Evolutionary conservation across 164 flowering plant species (phyloP).

Genomic region (Macadamia integrifolia): DNA sequence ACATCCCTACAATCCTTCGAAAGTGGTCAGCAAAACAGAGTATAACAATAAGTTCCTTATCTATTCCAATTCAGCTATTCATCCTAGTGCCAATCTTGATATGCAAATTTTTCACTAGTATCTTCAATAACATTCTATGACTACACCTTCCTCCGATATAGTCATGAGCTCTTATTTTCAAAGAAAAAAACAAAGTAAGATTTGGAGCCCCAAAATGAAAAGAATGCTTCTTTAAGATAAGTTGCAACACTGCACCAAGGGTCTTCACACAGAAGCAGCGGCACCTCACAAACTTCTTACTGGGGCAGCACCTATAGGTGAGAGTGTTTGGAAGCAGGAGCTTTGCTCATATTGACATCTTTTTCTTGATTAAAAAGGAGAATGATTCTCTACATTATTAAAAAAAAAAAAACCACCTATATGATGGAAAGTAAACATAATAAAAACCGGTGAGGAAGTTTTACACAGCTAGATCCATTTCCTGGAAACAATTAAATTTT

Average conservation of each 20-base stretch:
- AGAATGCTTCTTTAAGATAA: neutral
- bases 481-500: constrained; percentile 14
- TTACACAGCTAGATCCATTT: neutral
- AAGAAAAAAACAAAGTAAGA: neutral
- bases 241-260: neutral
- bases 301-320: no score
- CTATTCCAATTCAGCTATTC: neutral
- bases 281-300: no score
- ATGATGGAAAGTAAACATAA: neutral
- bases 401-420: neutral
- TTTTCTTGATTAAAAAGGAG: neutral
- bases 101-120: neutral
- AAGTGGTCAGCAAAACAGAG: neutral
- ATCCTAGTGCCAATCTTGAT: neutral
- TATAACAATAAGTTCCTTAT: neutral
- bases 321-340: no score
- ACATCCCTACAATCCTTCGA: neutral
- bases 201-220: neutral
- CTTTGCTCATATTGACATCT: neutral
- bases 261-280: no score
- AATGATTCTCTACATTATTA: neutral
- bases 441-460: neutral
- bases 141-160: neutral
- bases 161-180: neutral
- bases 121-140: neutral